Evolutionary conservation across 768 basidiomycete species (phyloP).

Genomic region (Naganishia friedmannii): DNA sequence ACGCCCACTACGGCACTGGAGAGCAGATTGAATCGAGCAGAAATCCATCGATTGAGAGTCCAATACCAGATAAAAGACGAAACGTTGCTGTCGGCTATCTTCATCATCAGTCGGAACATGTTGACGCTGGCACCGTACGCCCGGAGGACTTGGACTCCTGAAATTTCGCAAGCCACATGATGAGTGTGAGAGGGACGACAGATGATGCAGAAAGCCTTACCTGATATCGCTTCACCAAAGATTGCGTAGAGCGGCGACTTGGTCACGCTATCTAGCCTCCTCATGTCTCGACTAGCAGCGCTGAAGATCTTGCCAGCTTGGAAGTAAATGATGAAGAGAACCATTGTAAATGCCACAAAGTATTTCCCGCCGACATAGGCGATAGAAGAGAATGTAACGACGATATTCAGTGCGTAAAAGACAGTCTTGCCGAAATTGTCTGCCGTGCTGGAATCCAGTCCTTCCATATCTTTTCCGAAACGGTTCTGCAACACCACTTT

Average conservation of each 20-base stretch:
- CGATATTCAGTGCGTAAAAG: constrained; percentile 66
- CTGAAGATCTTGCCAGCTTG: constrained; percentile 61
- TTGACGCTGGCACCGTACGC: constrained; percentile 67
- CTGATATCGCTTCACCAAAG: constrained; percentile 59
- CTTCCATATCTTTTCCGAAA: constrained; percentile 74
- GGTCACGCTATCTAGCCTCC: constrained; percentile 55
- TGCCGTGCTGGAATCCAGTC: constrained; percentile 75
- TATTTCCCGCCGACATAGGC: constrained; percentile 73
- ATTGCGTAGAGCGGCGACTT: constrained; percentile 59
- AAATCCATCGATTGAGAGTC: constrained; percentile 81
- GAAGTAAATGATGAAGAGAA: constrained; percentile 50
- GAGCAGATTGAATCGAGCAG: constrained; percentile 78
- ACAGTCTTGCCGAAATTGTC: constrained; percentile 81
- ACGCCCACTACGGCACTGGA: constrained; percentile 70
- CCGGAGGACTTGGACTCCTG: constrained; percentile 60
- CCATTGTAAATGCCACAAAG: constrained; percentile 61
- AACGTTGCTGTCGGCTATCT: constrained; percentile 56
- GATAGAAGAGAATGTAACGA: constrained; percentile 70
- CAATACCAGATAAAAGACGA: constrained; percentile 25
- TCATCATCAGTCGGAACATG: constrained; percentile 58
- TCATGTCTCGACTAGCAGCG: constrained; percentile 68
- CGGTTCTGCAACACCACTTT: constrained; percentile 38
- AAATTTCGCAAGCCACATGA: constrained; percentile 35
- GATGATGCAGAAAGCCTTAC: constrained; percentile 1
- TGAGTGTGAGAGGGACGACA: background rate